Evolutionary conservation across 495 filamentous ascomycete species (phyloP), one percentile per base, ranked within the genome.

Genomic region (Penicillium bialowiezense): DNA sequence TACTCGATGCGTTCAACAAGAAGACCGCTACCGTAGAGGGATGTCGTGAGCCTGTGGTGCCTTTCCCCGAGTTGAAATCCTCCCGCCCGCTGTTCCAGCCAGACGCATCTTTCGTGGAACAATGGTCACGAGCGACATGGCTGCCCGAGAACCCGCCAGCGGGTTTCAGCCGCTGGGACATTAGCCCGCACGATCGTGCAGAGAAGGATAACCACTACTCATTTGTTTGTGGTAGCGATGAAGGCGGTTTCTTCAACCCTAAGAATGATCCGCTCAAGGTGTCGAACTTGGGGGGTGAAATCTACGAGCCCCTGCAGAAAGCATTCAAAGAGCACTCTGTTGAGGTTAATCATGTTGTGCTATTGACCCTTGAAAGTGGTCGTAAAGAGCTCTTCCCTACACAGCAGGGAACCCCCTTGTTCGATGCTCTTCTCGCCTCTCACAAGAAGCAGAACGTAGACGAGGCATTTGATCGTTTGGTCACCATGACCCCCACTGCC

Each of bases 351-450:
- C 65, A 77, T 55, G 56, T 77, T 4, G 59, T 75, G 9, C 33
- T 77, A 7, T 41, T 77, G 24, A 70, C 71, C 19, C 60, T 77
- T 13, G 73, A 77, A 52, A 74, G 70, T 44, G 72, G 71, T 7
- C 62, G 73, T 34, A 77, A 75, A 41, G 72, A 77, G 31, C 50
- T 74, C 31, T 77, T 77, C 49, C 73, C 73, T 3, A 56, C 71
- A 41, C 64, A 72, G 42, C 67, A 72, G 32, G 66, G 67, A 9
- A 67, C 61, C 9, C 55, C 56, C 6, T 44, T 77, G 18, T 72
- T 74, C 26, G 59, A 73, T 15, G 55, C 54, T n/a, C 55, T 77
- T 5, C 53, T 67, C 21, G 59, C 61, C 9, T 65, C 68, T 18
- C 58, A 64, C 38, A 36, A 50, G 12, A 51, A 60, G 23, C 31